phyloP scores from a whole-genome alignment of 2,329 filamentous ascomycete genomes.

The Apiospora saccharicola region DNA sequence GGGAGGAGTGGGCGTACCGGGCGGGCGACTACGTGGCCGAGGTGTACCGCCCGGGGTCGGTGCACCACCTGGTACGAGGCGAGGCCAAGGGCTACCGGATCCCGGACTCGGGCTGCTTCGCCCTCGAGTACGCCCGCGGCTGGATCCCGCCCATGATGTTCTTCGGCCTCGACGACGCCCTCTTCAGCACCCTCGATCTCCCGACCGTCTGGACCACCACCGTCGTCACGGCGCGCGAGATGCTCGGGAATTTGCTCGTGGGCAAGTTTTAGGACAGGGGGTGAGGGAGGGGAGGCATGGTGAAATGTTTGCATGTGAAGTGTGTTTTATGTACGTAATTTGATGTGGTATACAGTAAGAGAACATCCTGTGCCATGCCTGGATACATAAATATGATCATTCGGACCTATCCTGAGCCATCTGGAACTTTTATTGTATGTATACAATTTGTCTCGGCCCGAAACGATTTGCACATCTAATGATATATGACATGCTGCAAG shows the following conservation, averaged over 20 bases:
- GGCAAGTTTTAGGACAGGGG: conserved; percentile 69
- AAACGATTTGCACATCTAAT: too few relatives aligned
- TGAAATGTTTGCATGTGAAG: neutral
- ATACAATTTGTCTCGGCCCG: too few relatives aligned
- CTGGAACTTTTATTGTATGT: too few relatives aligned
- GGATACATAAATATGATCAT: too few relatives aligned
- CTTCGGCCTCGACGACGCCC: conserved; percentile 85
- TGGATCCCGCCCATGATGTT: conserved; percentile 95
- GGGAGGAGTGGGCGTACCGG: conserved; percentile 78
- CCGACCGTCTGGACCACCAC: conserved; percentile 83
- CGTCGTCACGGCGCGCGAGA: conserved; percentile 76
- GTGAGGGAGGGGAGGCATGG: neutral
- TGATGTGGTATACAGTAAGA: neutral
- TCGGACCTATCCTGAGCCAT: too few relatives aligned
- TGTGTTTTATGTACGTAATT: neutral
- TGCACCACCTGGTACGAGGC: conserved; percentile 77
- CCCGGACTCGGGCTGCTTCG: conserved; percentile 75
- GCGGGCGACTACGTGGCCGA: conserved; percentile 72
- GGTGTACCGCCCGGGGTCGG: conserved; percentile 71
- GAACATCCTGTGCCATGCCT: too few relatives aligned
- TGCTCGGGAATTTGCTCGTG: conserved; percentile 74
- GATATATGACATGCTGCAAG: too few relatives aligned
- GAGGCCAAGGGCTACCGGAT: conserved; percentile 84
- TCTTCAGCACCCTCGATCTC: conserved; percentile 83
- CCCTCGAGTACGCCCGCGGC: conserved; percentile 82